Evolutionary conservation across 345 rosid genomes (phyloP).

Genomic region (Gossypium arboreum): DNA sequence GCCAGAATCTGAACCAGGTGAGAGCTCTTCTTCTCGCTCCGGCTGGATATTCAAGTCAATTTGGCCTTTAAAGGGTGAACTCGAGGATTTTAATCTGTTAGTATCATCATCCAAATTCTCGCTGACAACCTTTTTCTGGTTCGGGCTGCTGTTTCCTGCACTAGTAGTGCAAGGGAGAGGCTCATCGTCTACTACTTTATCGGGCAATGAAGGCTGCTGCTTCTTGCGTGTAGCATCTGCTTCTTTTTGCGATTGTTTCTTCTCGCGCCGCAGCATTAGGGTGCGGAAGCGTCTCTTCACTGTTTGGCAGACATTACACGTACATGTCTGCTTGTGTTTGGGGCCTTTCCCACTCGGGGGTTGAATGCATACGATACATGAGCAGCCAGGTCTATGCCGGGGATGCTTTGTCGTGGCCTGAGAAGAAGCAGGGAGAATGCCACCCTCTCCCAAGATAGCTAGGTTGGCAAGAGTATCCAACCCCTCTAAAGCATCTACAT

Average conservation of each 20-base stretch:
- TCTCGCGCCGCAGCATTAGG: constrained; percentile 60
- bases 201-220: constrained; percentile 31
- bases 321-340: constrained; percentile 75
- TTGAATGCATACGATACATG: constrained; percentile 91
- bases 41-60: constrained; percentile 93
- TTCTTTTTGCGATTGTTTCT: constrained; percentile 61
- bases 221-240: constrained; percentile 45
- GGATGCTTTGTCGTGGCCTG: constrained; percentile 87
- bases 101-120: constrained; percentile 49
- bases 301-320: constrained; percentile 66
- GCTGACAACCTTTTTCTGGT: constrained; percentile 30
- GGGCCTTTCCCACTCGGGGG: constrained; percentile 92
- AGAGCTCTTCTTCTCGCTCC: constrained; percentile 73
- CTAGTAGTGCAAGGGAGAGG: constrained; percentile 32
- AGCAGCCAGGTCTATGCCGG: constrained; percentile 85
- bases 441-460: constrained; percentile 62
- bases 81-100: constrained; percentile 38
- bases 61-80: constrained; percentile 62
- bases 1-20: constrained; percentile 51
- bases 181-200: constrained; percentile 42
- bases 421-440: constrained; percentile 41
- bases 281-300: constrained; percentile 80
- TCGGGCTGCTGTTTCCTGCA: constrained; percentile 45
- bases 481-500: constrained; percentile 54
- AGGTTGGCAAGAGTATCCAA: constrained; percentile 63